A percentile compares a stretch with the other conserved stretches of the same genome.
phyloP scores from a whole-genome alignment of 2,329 filamentous ascomycete species.

The Oidium heveae region DNA sequence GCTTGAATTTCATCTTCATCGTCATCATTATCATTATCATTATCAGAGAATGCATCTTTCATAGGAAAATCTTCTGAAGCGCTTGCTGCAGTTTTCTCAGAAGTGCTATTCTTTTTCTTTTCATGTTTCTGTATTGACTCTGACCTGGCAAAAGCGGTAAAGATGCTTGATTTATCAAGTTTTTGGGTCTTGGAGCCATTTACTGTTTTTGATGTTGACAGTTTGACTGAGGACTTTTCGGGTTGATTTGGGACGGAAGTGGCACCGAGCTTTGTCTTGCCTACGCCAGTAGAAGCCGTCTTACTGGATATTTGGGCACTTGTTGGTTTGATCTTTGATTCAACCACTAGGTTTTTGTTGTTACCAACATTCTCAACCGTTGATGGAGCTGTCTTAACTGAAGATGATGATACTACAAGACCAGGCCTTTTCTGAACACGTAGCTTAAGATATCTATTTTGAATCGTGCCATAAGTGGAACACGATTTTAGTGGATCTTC shows the following conservation, averaged over 20 bases:
- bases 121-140: background rate
- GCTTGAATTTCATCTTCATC: slow-evolving; percentile 25
- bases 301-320: background rate
- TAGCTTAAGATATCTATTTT: slow-evolving; percentile 39
- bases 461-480: slow-evolving; percentile 46
- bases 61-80: slow-evolving; percentile 25
- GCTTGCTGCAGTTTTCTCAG: background rate
- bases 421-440: slow-evolving; percentile 14
- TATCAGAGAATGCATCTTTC: slow-evolving; percentile 20
- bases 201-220: slow-evolving; percentile 10
- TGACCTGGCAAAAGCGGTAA: slow-evolving; percentile 48
- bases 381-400: background rate
- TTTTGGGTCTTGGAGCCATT: slow-evolving; percentile 19
- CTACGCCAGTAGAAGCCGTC: slow-evolving; percentile 2
- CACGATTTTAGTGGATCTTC: slow-evolving; percentile 34
- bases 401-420: background rate
- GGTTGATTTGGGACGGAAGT: slow-evolving; percentile 5
- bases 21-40: slow-evolving; percentile 13
- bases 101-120: too few relatives aligned
- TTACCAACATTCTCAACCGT: background rate
- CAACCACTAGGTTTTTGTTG: background rate
- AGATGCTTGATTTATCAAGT: slow-evolving; percentile 37
- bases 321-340: background rate
- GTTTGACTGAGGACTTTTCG: slow-evolving; percentile 4
- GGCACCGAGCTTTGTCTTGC: background rate